Percentiles rank a stretch among this genome's conserved stretches.
Conservation (phyloP, 2,329 filamentous ascomycete species). For the Cadophora malorum region DNA sequence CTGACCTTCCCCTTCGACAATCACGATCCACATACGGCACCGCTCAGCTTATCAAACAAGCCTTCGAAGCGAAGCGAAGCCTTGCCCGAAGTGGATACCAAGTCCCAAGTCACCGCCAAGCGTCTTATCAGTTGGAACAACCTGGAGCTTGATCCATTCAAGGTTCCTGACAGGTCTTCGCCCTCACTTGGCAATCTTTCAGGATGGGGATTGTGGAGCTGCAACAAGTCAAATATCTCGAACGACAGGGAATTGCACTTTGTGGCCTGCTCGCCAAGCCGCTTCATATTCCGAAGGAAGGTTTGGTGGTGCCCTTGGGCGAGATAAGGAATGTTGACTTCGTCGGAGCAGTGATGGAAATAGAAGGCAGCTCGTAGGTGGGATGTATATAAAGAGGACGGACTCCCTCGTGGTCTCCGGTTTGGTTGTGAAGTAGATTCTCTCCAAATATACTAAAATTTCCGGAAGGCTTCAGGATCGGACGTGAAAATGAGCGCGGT, state of each 20-base stretch:
- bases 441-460: neutral
- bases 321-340: slow-evolving; percentile 11
- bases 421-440: neutral
- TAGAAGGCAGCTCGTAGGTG: slow-evolving; percentile 6
- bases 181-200: neutral
- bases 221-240: neutral
- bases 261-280: slow-evolving; percentile 24
- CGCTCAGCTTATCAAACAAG: slow-evolving; percentile 8
- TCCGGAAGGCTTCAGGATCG: slow-evolving; percentile 3
- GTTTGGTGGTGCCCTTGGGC: neutral
- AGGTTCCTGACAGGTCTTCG: slow-evolving; percentile 5
- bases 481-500: slow-evolving; percentile 33
- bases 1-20: neutral
- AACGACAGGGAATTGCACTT: slow-evolving; percentile 14
- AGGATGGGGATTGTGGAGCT: neutral
- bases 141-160: slow-evolving; percentile 6
- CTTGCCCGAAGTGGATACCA: slow-evolving; percentile 20
- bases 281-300: slow-evolving; percentile 17
- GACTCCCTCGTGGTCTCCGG: neutral
- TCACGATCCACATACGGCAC: neutral
- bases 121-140: slow-evolving; percentile 18
- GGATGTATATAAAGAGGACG: slow-evolving; percentile 15
- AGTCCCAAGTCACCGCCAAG: slow-evolving; percentile 20
- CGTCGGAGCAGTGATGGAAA: slow-evolving; percentile 8
- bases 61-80: slow-evolving; percentile 6